These are phyloP conservation scores for Erysimum cheiri DNA, from an alignment of 441 rosid genomes.

Conservation along the genomic window DNA sequence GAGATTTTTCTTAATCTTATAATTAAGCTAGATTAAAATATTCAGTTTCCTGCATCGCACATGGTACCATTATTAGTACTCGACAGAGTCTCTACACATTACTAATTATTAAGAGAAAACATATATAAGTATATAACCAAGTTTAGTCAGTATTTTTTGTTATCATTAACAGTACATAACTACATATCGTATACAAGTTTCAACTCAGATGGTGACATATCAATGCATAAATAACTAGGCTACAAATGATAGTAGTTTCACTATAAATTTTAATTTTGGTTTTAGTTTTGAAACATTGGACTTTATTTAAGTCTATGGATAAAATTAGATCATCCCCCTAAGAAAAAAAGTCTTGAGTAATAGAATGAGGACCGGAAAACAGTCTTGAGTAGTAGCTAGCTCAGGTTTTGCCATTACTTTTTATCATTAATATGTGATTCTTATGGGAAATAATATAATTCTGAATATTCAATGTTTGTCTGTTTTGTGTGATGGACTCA, in stretches of 20 bases:
- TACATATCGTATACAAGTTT: neutral
- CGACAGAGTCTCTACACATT: neutral
- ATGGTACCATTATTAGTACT: constrained; percentile 19
- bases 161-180: neutral
- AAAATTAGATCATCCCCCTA: constrained; percentile 30
- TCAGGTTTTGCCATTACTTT: neutral
- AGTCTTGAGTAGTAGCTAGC: no score
- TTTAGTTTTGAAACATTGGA: constrained; percentile 5
- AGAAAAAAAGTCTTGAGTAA: neutral
- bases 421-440: constrained; percentile 1
- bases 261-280: neutral
- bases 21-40: neutral
- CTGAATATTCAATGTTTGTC: constrained; percentile 1
- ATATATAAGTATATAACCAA: neutral
- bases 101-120: neutral
- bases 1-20: neutral
- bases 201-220: no score
- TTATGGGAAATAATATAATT: no score
- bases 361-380: constrained; percentile 32
- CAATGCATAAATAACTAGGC: neutral
- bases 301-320: constrained; percentile 15
- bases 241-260: neutral
- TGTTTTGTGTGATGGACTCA: constrained; percentile 19
- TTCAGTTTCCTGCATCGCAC: neutral
- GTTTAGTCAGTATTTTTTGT: neutral